Percentiles rank a stretch among this genome's conserved stretches.
Conservation (phyloP, 768 basidiomycete species). For the Lentinula edodes region DNA sequence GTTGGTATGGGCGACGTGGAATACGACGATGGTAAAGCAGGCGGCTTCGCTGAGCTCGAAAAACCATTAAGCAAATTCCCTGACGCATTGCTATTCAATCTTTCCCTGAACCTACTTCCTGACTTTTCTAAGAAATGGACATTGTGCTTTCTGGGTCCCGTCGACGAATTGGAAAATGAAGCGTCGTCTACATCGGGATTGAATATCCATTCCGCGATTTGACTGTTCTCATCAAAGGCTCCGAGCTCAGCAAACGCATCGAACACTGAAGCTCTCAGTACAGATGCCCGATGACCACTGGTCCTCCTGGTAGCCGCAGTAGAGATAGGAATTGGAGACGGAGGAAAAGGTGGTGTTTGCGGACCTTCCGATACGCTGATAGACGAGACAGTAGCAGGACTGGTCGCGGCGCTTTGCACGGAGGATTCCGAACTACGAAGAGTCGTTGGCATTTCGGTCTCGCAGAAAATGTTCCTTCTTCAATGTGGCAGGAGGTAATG, state of each 20-base stretch:
- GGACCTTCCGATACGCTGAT: background rate
- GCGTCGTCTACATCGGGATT: background rate
- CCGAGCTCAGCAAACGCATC: constrained; percentile 6
- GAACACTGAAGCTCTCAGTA: constrained; percentile 6
- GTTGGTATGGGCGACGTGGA: background rate
- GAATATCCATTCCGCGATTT: constrained; percentile 9
- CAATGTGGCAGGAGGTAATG: background rate
- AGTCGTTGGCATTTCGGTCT: background rate
- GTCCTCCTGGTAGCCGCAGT: background rate
- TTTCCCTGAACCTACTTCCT: constrained; percentile 6
- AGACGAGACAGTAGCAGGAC: background rate
- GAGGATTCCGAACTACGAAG: background rate
- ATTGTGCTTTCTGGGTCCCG: background rate
- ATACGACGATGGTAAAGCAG: background rate
- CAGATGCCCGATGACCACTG: background rate
- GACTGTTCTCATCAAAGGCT: constrained; percentile 9
- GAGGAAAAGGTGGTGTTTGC: background rate
- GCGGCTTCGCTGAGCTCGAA: background rate
- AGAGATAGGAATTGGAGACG: background rate
- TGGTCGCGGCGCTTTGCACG: background rate
- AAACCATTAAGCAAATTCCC: background rate
- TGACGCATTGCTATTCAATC: background rate
- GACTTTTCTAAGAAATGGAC: constrained; percentile 1
- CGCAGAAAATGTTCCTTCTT: background rate
- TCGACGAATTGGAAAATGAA: background rate